Evolutionary conservation across 352 stramenopile species (phyloP), one percentile per base, ranked within the genome.

Genomic region (Phytophthora macrochlamydospora): DNA sequence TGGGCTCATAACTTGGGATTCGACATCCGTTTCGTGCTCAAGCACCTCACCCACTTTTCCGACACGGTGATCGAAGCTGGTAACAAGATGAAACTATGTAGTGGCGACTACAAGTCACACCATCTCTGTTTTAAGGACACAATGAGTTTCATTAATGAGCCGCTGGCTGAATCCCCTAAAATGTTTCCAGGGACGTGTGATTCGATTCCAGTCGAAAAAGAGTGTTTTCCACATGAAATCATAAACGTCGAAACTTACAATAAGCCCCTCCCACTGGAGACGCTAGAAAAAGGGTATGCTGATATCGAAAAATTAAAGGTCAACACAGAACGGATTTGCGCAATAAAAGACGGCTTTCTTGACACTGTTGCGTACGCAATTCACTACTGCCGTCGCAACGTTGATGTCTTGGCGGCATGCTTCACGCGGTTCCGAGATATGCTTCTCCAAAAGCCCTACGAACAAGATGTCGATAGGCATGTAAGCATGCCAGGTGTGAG

Each of bases 361-460:
- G 44, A 62, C 13, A 49, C 31, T 55, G 44, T 49, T 12, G 55
- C 42, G 45, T 62, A 62, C 29, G 54, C 54, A 18, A 60, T 31
- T 29, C 55, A 62, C 28, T 62, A 62, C 18, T 62, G 56, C 35
- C 54, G 55, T 24, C 55, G 55, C 11, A 43, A 62, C 37, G 55
- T 62, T n/a, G 55, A 54, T 49, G 55, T 55, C 12, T 45, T 62
- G 1, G 49, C 3, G 4, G 3, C 33, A 28, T 62, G 55, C 37
- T 62, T 62, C 6, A 33, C 54, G n/a, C 32, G n/a, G 14, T 62
- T 62, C 33, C 9, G 54, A 14, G 49, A 62, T 6, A 9, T 55
- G 3, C 32, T 62, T 13, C 13, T 35, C 40, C 7, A 53, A 12
- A 24, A 54, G 55, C 18, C 18, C 18, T 62, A 42, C 32, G 14